Evolutionary conservation across 371 early-diverging fungal species (phyloP), one percentile per base, ranked within the genome.

Genomic region (Coemansia sp.): DNA sequence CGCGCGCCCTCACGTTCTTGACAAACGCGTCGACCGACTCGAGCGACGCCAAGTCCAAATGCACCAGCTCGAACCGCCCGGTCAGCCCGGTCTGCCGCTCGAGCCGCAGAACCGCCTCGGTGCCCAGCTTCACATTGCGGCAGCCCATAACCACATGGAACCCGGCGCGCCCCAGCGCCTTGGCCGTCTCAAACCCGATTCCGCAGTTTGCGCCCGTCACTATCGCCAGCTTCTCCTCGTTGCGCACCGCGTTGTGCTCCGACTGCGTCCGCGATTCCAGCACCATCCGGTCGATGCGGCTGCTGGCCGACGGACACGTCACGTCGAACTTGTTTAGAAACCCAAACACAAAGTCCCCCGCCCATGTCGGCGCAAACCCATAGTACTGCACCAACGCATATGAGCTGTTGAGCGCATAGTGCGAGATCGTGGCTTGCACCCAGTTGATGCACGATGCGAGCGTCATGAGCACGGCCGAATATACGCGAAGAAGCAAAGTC

Each of bases 21-120:
- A 83, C 84, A 62, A 90, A 89, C 24, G 56, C 53, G 5, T 77
- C 75, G 5, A 88, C 82, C 3, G 83, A 81, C 11, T 67, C 76
- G 36, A 89, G 66, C 16, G 81, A 81, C 33, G 83, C 64, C 57
- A 90, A 65, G 64, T 92, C 84, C 48, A 90, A 66, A 14, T 77
- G 56, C 65, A 85, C 78, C 42, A 84, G 79, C 7, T 83, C 83
- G 29, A 88, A 77, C 0, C 83, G 77, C 4, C 65, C 62, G 29
- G 60, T 66, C 47, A 82, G 81, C 29, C 76, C 83, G 6, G 83
- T 87, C 62, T 82, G 81, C 32, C 77, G 46, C 60, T 82, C 79
- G 42, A 90, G 78, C 36, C 75, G 74, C 11, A 81, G 81, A 9
- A 86, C 79, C 0, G 83, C 87, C 3, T 65, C 65, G 34, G 69